phyloP scores from a whole-genome alignment of 2,329 filamentous ascomycete species.

The Bipolaris sorokiniana region DNA sequence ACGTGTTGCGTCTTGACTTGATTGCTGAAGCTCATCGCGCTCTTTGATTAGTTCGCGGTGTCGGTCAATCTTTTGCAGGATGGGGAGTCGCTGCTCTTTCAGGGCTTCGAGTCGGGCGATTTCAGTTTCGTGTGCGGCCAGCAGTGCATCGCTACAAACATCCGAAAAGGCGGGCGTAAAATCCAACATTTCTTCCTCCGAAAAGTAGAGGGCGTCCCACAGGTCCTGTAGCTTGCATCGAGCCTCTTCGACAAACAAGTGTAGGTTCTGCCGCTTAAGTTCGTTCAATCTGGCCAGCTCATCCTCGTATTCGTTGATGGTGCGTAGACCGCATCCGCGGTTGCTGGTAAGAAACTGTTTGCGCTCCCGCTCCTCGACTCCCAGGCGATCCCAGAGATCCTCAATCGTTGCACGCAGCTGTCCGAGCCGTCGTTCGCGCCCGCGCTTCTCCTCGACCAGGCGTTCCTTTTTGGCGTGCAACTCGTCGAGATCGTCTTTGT shows the following conservation, averaged over 20 bases:
- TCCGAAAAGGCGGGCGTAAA: conserved; percentile 97
- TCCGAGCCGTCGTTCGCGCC: conserved; percentile 76
- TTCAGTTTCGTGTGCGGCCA: conserved; percentile 94
- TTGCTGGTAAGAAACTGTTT: conserved; percentile 86
- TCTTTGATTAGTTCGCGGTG: conserved; percentile 84
- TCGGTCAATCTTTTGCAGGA: conserved; percentile 79
- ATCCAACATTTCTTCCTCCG: conserved; percentile 97
- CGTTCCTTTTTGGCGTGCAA: conserved; percentile 79
- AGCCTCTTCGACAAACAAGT: conserved; percentile 94
- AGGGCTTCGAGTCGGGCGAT: conserved; percentile 81
- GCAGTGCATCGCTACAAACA: conserved; percentile 92
- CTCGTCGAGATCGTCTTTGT: conserved; percentile 80
- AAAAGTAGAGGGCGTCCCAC: conserved; percentile 93
- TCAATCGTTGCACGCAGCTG: conserved; percentile 82
- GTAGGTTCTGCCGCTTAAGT: conserved; percentile 91
- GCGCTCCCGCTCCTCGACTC: conserved; percentile 79
- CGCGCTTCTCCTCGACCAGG: conserved; percentile 85
- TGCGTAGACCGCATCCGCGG: conserved; percentile 85
- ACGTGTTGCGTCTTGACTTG: conserved; percentile 92
- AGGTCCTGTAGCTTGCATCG: conserved; percentile 89
- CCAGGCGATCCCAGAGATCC: conserved; percentile 84
- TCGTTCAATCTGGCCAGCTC: conserved; percentile 87
- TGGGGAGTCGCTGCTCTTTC: conserved; percentile 85
- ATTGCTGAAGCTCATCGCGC: conserved; percentile 83
- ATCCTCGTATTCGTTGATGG: conserved; percentile 95